These are phyloP conservation scores for Vigna mungo DNA, from an alignment of 306 rosid genomes.

Conservation along the genomic window DNA sequence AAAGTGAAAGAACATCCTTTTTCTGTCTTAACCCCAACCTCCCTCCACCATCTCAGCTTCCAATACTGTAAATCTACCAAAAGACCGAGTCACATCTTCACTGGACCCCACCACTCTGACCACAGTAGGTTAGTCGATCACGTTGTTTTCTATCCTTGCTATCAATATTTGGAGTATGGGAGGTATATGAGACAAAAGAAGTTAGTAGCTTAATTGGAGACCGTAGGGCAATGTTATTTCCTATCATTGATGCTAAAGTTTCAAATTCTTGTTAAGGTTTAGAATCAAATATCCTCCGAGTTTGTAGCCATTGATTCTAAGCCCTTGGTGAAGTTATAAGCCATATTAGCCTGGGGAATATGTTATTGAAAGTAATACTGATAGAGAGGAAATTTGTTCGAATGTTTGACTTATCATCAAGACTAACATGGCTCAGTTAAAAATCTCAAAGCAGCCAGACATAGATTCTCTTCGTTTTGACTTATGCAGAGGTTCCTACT, in stretches of 20 bases:
- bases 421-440: conserved; percentile 35
- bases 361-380: neutral
- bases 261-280: neutral
- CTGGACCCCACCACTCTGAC: neutral
- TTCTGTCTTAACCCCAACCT: neutral
- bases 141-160: neutral
- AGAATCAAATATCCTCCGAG: neutral
- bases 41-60: neutral
- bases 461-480: conserved; percentile 56
- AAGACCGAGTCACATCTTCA: neutral
- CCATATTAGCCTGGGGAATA: too few relatives aligned
- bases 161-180: neutral
- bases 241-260: neutral
- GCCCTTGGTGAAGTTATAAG: neutral
- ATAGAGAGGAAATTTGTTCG: neutral
- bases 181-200: neutral
- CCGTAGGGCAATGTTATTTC: neutral
- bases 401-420: conserved; percentile 32
- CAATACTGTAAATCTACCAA: neutral
- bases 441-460: conserved; percentile 35
- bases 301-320: neutral
- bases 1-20: neutral
- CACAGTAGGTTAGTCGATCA: neutral
- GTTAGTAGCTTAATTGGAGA: neutral
- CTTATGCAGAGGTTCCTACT: conserved; percentile 34